Evolutionary conservation across 192 early-diverging fungal species (phyloP).

Genomic region (Backusella mclennaniae): DNA sequence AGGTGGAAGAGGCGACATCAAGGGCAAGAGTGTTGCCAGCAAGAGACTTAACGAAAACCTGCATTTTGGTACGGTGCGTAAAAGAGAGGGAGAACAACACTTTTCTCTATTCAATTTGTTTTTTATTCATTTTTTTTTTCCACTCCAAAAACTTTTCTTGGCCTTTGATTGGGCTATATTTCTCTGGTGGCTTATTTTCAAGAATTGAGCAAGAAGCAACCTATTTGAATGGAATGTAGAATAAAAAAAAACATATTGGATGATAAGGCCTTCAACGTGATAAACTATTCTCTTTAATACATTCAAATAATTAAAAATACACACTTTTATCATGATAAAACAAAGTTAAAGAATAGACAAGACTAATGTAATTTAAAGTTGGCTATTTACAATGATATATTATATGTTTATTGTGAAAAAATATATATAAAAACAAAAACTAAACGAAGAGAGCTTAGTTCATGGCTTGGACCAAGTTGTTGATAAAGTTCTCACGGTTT

Average conservation of each 20-base stretch:
- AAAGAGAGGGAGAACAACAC: constrained; percentile 41
- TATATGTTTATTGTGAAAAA: neutral
- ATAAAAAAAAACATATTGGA: neutral
- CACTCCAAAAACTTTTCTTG: neutral
- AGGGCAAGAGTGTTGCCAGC: constrained; percentile 60
- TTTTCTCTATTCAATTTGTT: neutral
- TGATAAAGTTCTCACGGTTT: constrained; percentile 96
- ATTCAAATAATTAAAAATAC: no score
- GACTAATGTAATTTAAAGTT: neutral
- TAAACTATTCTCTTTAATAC: no score
- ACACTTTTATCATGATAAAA: neutral
- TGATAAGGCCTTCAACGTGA: no score
- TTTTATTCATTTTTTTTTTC: neutral
- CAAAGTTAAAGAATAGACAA: neutral
- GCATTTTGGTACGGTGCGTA: constrained; percentile 41
- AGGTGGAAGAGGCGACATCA: constrained; percentile 49
- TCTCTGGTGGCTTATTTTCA: neutral
- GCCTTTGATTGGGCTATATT: neutral
- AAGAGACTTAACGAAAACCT: constrained; percentile 64
- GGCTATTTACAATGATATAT: constrained; percentile 5
- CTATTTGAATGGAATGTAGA: neutral
- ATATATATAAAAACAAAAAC: neutral
- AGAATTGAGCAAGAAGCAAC: neutral
- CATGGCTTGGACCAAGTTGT: constrained; percentile 93
- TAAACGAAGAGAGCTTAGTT: constrained; percentile 56